Evolutionary conservation across 495 filamentous ascomycete species (phyloP).

Genomic region (Pseudotulostoma volvatum): DNA sequence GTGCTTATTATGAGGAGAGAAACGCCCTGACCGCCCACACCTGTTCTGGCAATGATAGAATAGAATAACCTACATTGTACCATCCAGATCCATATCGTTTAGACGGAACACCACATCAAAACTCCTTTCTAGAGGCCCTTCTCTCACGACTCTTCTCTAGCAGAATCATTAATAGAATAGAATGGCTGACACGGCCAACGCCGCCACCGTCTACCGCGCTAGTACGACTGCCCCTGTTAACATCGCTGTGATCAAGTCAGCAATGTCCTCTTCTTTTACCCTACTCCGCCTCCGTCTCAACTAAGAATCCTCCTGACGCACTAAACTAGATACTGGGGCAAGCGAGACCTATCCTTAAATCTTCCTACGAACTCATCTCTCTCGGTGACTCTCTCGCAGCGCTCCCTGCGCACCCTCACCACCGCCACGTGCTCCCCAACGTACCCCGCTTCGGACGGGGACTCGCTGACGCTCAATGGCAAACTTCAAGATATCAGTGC

Average conservation of each 20-base stretch:
- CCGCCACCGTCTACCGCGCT: constrained; percentile 60
- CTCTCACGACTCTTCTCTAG: too few species aligned
- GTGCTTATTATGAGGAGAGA: too few species aligned
- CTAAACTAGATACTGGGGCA: constrained; percentile 78
- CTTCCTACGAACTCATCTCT: constrained; percentile 95
- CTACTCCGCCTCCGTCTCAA: too few species aligned
- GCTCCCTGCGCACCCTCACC: constrained; percentile 85
- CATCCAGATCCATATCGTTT: too few species aligned
- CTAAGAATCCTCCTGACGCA: constrained; percentile 11
- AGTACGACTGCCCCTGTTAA: constrained; percentile 96
- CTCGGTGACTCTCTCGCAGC: constrained; percentile 86
- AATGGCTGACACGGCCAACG: constrained; percentile 16
- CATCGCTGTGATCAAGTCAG: constrained; percentile 95
- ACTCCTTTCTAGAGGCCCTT: too few species aligned
- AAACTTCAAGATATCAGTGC: constrained; percentile 60
- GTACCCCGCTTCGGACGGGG: constrained; percentile 39
- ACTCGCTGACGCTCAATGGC: constrained; percentile 75
- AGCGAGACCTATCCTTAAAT: constrained; percentile 81
- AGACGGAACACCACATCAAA: too few species aligned
- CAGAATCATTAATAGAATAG: too few species aligned
- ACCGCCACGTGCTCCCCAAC: constrained; percentile 77
- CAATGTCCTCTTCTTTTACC: constrained; percentile 5
- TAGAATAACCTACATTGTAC: too few species aligned
- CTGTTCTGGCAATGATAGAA: too few species aligned
- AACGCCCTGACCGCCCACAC: too few species aligned